phyloP scores from a whole-genome alignment of 805 yeast species.

The Starmerella sp. region DNA sequence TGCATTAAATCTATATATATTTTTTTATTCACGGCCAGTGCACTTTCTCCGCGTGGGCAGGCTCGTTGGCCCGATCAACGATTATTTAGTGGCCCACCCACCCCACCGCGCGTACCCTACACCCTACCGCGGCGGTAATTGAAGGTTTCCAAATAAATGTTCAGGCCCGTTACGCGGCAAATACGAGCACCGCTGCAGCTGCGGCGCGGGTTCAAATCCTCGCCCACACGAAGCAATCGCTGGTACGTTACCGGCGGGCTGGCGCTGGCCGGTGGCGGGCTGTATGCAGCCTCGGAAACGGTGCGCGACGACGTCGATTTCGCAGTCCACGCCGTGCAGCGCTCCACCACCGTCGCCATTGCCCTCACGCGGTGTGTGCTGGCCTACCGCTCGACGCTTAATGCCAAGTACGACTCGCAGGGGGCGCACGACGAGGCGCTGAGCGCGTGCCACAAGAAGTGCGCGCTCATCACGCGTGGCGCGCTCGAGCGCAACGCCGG shows the following conservation, averaged over 20 bases:
- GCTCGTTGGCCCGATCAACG: background rate
- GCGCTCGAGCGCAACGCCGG: slow-evolving; percentile 88
- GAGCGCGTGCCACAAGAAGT: slow-evolving; percentile 53
- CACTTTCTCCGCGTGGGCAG: no score
- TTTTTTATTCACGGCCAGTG: no score
- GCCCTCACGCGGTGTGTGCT: slow-evolving; percentile 48
- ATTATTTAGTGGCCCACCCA: background rate
- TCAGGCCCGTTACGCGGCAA: background rate
- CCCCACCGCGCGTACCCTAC: background rate
- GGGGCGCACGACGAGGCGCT: slow-evolving; percentile 46
- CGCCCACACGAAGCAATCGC: background rate
- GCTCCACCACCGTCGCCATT: slow-evolving; percentile 25
- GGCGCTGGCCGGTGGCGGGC: background rate
- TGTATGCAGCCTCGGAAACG: slow-evolving; percentile 21
- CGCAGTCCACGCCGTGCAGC: slow-evolving; percentile 23
- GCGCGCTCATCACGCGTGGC: slow-evolving; percentile 65
- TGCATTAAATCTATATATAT: background rate
- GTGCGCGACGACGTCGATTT: slow-evolving; percentile 22
- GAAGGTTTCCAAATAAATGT: background rate
- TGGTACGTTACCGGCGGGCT: background rate
- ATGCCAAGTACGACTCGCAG: slow-evolving; percentile 32
- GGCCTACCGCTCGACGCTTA: slow-evolving; percentile 51
- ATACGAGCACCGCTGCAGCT: background rate
- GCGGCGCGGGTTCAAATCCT: background rate
- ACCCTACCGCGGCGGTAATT: background rate